Evolutionary conservation across 2,329 filamentous ascomycete species (phyloP).

Genomic region (Thielaviopsis cerberus): DNA sequence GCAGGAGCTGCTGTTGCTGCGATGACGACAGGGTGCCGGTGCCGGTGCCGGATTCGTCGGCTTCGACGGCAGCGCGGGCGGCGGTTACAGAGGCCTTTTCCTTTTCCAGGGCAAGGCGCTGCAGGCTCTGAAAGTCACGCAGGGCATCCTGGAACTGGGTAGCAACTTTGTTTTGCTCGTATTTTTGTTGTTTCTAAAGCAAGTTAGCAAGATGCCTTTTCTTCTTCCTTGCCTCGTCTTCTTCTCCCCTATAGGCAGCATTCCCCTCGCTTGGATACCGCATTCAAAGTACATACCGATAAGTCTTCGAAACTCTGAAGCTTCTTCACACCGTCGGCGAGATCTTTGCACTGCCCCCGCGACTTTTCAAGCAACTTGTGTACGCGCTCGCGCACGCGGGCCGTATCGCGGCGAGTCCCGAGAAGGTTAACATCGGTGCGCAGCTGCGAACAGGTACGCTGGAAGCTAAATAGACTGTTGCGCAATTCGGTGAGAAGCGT

Average conservation of each 20-base stretch:
- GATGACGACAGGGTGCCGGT: constrained; percentile 12
- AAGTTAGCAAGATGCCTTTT: neutral
- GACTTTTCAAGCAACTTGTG: constrained; percentile 77
- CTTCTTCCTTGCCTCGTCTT: neutral
- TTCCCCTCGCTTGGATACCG: too few species aligned
- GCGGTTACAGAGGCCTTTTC: constrained; percentile 73
- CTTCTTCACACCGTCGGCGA: constrained; percentile 85
- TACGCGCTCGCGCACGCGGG: constrained; percentile 75
- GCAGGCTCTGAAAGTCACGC: constrained; percentile 80
- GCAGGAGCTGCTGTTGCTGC: constrained; percentile 15
- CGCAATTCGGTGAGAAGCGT: constrained; percentile 65
- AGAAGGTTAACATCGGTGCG: constrained; percentile 69
- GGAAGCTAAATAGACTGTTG: constrained; percentile 74
- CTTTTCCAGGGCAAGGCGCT: constrained; percentile 78
- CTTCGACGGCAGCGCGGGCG: constrained; percentile 61
- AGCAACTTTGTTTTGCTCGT: constrained; percentile 85
- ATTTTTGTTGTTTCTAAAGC: constrained; percentile 73
- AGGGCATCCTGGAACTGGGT: constrained; percentile 81
- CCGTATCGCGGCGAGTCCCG: constrained; percentile 79
- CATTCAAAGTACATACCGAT: constrained; percentile 52
- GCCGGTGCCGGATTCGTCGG: constrained; percentile 23
- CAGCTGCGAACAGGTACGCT: constrained; percentile 70
- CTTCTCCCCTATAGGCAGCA: too few species aligned
- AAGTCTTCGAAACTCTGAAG: constrained; percentile 74
- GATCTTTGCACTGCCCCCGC: constrained; percentile 68